Evolutionary conservation across 306 rosid genomes (phyloP), one percentile per base, ranked within the genome.

Genomic region (Rubus parviflorus): DNA sequence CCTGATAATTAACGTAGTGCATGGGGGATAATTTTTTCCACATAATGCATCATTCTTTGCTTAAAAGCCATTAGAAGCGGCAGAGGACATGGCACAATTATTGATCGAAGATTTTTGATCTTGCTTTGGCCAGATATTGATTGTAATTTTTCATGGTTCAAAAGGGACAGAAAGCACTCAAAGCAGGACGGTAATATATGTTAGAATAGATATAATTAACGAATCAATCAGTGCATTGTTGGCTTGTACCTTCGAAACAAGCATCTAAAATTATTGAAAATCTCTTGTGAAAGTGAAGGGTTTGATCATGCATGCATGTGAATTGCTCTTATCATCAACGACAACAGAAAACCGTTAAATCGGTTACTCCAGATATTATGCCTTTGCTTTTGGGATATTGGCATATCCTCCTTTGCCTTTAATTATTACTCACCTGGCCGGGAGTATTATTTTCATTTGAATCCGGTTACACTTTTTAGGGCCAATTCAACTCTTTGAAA

Each of bases 11-110:
- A 49, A 14, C 54, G 16, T 11, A n/a, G 3, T n/a, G 11, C 22
- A n/a, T 54, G 13, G 25, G 61, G n/a, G 61, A 60, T 60, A 30
- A 37, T 12, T 61, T 11, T 11, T 61, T 61, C 43, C 42, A 61
- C 67, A 14, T 6, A 35, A 35, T 12, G 43, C 41, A 17, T 74
- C 54, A 75, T 35, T 60, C 41, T 49, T 45, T 47, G 2, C 6
- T 17, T 45, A n/a, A 65, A 76, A 78, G 79, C 84, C 90, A 84
- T 53, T 23, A 56, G 81, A 86, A 73, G 76, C 86, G 91, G 91
- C 91, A 79, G 75, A 62, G 41, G 84, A 84, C 77, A 82, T 68
- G 88, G 87, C 73, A 61, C 77, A 80, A 83, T 71, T 66, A 77
- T 77, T 65, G 83, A 75, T 54, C 17, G 56, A 20, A 65, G 9